phyloP scores from a whole-genome alignment of 2,329 filamentous ascomycete species.

The Aspergillus sp. region DNA sequence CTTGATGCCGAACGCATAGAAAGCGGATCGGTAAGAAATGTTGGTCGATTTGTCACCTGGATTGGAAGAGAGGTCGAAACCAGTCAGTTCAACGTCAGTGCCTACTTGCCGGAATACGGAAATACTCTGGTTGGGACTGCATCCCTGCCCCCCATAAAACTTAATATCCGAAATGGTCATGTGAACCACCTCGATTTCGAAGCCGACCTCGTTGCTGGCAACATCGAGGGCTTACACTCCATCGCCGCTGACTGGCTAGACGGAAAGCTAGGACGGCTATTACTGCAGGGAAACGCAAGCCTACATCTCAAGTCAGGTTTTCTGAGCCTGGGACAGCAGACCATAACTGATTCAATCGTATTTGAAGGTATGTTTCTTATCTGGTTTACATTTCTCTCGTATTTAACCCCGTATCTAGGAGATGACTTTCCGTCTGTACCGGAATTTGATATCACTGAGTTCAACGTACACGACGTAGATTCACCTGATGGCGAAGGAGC shows the following conservation, averaged over 20 bases:
- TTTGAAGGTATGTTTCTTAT: constrained; percentile 76
- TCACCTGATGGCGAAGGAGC: constrained; percentile 57
- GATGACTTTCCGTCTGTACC: constrained; percentile 74
- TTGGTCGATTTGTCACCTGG: constrained; percentile 78
- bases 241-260: constrained; percentile 88
- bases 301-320: constrained; percentile 77
- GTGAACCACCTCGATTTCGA: constrained; percentile 77
- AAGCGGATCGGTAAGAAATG: constrained; percentile 67
- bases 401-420: constrained; percentile 41
- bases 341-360: constrained; percentile 69
- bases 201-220: constrained; percentile 72
- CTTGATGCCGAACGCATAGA: constrained; percentile 76
- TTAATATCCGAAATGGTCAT: constrained; percentile 76
- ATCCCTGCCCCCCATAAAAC: constrained; percentile 69
- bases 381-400: constrained; percentile 37
- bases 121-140: constrained; percentile 77
- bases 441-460: constrained; percentile 74
- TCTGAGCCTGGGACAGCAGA: constrained; percentile 74
- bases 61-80: constrained; percentile 75
- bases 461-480: constrained; percentile 74
- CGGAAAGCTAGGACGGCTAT: constrained; percentile 70
- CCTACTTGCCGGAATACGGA: constrained; percentile 81
- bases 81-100: constrained; percentile 67
- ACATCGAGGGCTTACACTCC: constrained; percentile 71
- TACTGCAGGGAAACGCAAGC: constrained; percentile 70